Base-by-base conservation (phyloP, 116 monocot species). In the Dioscorea cayenensis region DNA sequence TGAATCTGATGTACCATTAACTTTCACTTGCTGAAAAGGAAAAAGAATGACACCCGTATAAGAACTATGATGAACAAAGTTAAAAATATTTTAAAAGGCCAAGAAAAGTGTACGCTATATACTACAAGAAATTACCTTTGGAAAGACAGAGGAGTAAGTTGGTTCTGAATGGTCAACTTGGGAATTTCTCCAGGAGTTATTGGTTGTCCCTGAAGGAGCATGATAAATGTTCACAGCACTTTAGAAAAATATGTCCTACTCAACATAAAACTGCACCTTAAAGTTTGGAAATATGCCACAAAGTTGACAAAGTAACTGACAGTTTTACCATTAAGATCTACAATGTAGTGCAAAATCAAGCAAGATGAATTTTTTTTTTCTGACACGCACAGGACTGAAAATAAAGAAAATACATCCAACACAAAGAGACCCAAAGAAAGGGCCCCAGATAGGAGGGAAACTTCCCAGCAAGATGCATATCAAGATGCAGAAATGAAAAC, bases 11-110 rank as follows among this genome's bases (percentile, higher is more conserved):
- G 63, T 74, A 64, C 80, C 82, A 82, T 85, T 85, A 19, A 79
- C 37, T 59, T 81, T 83, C 32, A 22, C 74, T 67, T 80, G 82
- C 85, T 90, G 76, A 60, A 80, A 79, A 55, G 36, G 71, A 69
- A 78, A 51, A 35, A 9, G 43, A 43, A 64, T 51, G 37, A 63
- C 17, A 25, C 18, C 7, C 29, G 52, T 23, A 21, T 35, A n/a
- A 58, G 65, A 69, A 60, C 43, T 43, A 43, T 51, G 20, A 3
- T 21, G 58, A 3, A 64, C 2, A 23, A 18, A 71, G 25, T 58
- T 37, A 27, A 22, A 68, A 68, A 38, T 11, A 38, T 19, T 17
- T 14, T 22, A 13, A 28, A 68, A 36, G 7, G 48, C 48, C 37
- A 29, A 36, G 9, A 68, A 49, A 11, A 48, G 48, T 68, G 21